A percentile compares a stretch with the other conserved stretches of the same genome.
These are phyloP conservation scores for Vitis hybrid DNA, from an alignment of 177 flowering plant species.

Conservation along the genomic window DNA sequence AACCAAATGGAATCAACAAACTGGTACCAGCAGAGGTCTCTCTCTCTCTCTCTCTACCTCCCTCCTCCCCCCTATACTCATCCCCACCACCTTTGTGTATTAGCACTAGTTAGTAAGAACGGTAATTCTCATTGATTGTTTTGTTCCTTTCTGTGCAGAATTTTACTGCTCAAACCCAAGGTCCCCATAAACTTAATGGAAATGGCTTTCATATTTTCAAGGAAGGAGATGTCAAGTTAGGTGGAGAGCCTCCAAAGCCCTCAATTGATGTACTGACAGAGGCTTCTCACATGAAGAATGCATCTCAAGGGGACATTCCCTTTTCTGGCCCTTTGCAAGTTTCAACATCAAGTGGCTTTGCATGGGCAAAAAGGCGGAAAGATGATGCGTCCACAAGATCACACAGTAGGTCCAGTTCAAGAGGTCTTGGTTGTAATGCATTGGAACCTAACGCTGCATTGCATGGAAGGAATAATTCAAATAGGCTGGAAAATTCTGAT, in stretches of 20 bases:
- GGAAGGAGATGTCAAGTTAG: constrained; percentile 18
- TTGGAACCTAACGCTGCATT: constrained; percentile 44
- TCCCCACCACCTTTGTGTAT: too few species aligned
- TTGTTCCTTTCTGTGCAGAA: constrained; percentile 29
- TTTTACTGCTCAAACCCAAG: constrained; percentile 23
- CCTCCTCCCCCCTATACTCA: neutral
- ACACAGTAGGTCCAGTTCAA: constrained; percentile 70
- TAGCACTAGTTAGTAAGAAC: neutral
- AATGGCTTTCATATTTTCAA: constrained; percentile 10
- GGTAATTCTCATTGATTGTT: neutral
- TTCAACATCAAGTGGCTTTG: constrained; percentile 83
- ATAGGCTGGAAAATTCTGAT: constrained; percentile 41
- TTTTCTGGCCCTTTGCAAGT: constrained; percentile 82
- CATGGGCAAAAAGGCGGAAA: constrained; percentile 81
- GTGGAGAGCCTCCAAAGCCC: constrained; percentile 26
- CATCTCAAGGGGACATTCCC: constrained; percentile 83
- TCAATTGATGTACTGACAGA: constrained; percentile 36
- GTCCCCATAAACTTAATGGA: constrained; percentile 20
- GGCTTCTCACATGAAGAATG: constrained; percentile 56
- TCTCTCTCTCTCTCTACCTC: constrained; percentile 17
- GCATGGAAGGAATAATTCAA: constrained; percentile 32
- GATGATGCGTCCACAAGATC: constrained; percentile 61
- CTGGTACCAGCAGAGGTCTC: constrained; percentile 62
- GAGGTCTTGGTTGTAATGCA: constrained; percentile 39
- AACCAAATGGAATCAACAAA: constrained; percentile 36